phyloP scores from a whole-genome alignment of 1,284 basidiomycete genomes.

The Fomitopsis betulina region DNA sequence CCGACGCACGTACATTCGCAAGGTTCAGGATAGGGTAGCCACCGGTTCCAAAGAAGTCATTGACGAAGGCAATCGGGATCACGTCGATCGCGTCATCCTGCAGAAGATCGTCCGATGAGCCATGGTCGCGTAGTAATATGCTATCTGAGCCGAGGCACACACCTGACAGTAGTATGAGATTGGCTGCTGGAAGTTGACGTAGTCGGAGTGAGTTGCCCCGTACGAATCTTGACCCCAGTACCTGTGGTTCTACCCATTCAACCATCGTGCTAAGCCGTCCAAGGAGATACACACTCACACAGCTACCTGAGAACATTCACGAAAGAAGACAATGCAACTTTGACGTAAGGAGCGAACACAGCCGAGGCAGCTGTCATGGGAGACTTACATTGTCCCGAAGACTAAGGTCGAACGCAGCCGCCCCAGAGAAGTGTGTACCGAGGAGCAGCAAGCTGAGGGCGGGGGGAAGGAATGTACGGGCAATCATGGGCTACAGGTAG shows the following conservation, averaged over 20 bases:
- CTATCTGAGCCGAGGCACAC: conserved; percentile 2
- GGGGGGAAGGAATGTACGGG: not conserved
- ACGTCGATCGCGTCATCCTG: conserved; percentile 60
- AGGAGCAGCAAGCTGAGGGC: conserved; percentile 5
- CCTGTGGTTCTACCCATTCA: conserved; percentile 24
- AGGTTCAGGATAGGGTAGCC: conserved; percentile 56
- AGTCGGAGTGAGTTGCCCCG: conserved; percentile 47
- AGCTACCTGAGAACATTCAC: conserved; percentile 35
- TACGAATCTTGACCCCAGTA: conserved; percentile 72
- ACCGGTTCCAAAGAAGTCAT: conserved; percentile 56
- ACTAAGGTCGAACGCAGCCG: conserved; percentile 41
- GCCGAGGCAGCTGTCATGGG: not conserved
- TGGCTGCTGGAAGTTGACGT: conserved; percentile 50
- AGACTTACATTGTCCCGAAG: conserved; percentile 56
- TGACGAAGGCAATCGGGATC: conserved; percentile 58
- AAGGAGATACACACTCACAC: conserved; percentile 33
- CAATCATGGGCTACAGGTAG: conserved; percentile 5
- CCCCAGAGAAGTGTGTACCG: conserved; percentile 8
- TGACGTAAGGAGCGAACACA: not conserved
- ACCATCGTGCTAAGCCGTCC: conserved; percentile 6
- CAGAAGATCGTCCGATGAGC: not conserved
- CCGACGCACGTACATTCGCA: conserved; percentile 42
- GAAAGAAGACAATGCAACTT: conserved; percentile 5
- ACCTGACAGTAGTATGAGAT: conserved; percentile 57
- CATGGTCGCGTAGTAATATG: not conserved